Conservation (phyloP, 1,139 yeast genomes). For the Diutina pseudorugosa region DNA sequence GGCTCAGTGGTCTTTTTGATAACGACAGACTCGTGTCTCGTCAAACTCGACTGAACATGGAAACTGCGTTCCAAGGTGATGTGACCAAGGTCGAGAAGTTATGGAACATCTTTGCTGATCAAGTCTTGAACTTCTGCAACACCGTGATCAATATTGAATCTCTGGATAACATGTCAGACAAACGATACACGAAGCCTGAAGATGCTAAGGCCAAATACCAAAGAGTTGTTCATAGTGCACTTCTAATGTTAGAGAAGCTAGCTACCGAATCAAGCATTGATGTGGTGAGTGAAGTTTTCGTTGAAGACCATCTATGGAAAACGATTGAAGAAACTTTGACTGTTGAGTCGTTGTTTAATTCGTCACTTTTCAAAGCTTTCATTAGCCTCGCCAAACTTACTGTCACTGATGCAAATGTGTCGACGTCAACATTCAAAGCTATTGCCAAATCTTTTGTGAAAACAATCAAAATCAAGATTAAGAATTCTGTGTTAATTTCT, state of each 20-base stretch:
- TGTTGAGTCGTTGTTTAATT: not conserved
- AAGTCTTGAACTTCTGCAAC: slow-evolving; percentile 41
- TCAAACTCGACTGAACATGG: slow-evolving; percentile 35
- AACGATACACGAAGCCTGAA: slow-evolving; percentile 53
- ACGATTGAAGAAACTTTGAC: slow-evolving; percentile 16
- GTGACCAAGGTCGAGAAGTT: slow-evolving; percentile 42
- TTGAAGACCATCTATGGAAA: slow-evolving; percentile 34
- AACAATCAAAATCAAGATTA: slow-evolving; percentile 29
- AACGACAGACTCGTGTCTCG: slow-evolving; percentile 48
- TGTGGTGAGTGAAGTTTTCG: slow-evolving; percentile 9
- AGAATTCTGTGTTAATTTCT: slow-evolving; percentile 23
- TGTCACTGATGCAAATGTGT: slow-evolving; percentile 7
- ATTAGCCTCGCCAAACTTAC: slow-evolving; percentile 20
- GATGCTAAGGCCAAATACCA: slow-evolving; percentile 60
- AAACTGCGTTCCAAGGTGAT: slow-evolving; percentile 44
- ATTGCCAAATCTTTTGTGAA: slow-evolving; percentile 40
- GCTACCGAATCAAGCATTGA: slow-evolving; percentile 10
- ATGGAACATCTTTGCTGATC: slow-evolving; percentile 47
- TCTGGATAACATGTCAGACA: slow-evolving; percentile 59
- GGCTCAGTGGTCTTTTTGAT: slow-evolving; percentile 65
- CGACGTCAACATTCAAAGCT: slow-evolving; percentile 17
- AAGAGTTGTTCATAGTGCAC: slow-evolving; percentile 41
- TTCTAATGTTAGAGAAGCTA: slow-evolving; percentile 38
- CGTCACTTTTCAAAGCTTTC: slow-evolving; percentile 30
- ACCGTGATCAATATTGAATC: slow-evolving; percentile 46